Conservation (phyloP, 768 basidiomycete genomes). For the Rhizopogon roseolus region DNA sequence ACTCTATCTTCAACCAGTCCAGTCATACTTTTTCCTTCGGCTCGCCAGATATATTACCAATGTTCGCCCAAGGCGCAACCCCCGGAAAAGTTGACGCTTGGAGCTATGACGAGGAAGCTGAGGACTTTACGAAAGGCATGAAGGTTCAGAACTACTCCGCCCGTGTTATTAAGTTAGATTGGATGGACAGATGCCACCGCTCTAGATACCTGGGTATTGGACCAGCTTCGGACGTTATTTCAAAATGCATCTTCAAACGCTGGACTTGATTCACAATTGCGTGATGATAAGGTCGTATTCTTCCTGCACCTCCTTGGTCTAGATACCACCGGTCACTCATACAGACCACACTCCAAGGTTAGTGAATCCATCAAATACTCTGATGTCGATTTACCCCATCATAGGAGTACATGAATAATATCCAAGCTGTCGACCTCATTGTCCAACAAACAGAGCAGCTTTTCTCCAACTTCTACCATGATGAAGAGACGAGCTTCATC, state of each 20-base stretch:
- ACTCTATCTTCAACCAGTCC: constrained; percentile 85
- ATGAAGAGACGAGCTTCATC: constrained; percentile 66
- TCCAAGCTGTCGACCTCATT: constrained; percentile 72
- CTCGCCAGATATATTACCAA: constrained; percentile 84
- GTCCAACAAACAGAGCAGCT: constrained; percentile 62
- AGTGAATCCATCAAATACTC: neutral
- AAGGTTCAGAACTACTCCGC: neutral
- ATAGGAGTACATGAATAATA: constrained; percentile 85
- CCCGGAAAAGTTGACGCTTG: constrained; percentile 69
- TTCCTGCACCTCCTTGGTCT: constrained; percentile 82
- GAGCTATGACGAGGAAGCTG: constrained; percentile 71
- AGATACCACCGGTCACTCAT: constrained; percentile 85
- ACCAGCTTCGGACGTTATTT: constrained; percentile 59
- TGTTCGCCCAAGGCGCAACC: constrained; percentile 75
- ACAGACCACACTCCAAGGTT: constrained; percentile 76
- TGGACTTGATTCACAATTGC: constrained; percentile 45
- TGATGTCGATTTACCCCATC: neutral
- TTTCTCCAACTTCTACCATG: constrained; percentile 58
- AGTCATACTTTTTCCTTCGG: constrained; percentile 78
- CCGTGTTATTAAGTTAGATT: neutral
- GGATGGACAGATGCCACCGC: constrained; percentile 58
- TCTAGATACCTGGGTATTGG: constrained; percentile 76
- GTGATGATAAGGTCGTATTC: constrained; percentile 60
- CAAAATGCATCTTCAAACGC: constrained; percentile 56
- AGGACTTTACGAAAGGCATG: constrained; percentile 83